These are phyloP conservation scores for Hortiboletus flavorubellus DNA, from an alignment of 768 basidiomycete species.

Conservation along the genomic window DNA sequence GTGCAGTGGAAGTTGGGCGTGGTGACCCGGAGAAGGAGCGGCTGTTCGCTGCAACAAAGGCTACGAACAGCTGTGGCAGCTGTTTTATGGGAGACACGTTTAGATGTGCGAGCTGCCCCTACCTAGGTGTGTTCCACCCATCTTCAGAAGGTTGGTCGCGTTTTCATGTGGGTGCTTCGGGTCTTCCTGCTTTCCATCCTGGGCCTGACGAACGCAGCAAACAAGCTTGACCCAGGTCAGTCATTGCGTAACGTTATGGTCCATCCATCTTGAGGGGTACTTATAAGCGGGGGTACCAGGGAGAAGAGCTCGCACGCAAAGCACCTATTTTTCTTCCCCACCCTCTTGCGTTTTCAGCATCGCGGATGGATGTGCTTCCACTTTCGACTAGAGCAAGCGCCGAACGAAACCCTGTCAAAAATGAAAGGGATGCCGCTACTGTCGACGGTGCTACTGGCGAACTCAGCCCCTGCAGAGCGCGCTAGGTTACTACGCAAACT, in stretches of 20 bases:
- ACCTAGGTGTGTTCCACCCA: constrained; percentile 66
- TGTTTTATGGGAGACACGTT: constrained; percentile 99
- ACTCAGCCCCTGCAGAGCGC: constrained; percentile 19
- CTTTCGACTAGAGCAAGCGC: constrained; percentile 8
- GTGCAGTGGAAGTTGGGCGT: constrained; percentile 57
- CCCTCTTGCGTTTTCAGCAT: background rate
- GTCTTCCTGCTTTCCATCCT: constrained; percentile 95
- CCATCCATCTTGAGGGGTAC: background rate
- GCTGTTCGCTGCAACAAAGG: constrained; percentile 60
- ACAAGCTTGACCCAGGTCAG: no score
- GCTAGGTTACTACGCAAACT: constrained; percentile 38
- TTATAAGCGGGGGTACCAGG: no score
- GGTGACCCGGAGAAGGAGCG: constrained; percentile 60
- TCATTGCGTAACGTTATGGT: background rate
- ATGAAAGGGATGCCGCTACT: constrained; percentile 10
- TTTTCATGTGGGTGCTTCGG: constrained; percentile 38
- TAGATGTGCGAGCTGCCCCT: constrained; percentile 93
- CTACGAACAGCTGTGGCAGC: constrained; percentile 93
- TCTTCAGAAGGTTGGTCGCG: constrained; percentile 4
- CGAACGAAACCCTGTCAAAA: constrained; percentile 2
- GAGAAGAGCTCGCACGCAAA: background rate
- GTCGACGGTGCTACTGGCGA: background rate
- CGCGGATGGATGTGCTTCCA: constrained; percentile 12
- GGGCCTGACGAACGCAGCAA: constrained; percentile 36
- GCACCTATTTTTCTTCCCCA: background rate